phyloP scores from a whole-genome alignment of 2,329 filamentous ascomycete species.

The Cytospora paraplurivora region DNA sequence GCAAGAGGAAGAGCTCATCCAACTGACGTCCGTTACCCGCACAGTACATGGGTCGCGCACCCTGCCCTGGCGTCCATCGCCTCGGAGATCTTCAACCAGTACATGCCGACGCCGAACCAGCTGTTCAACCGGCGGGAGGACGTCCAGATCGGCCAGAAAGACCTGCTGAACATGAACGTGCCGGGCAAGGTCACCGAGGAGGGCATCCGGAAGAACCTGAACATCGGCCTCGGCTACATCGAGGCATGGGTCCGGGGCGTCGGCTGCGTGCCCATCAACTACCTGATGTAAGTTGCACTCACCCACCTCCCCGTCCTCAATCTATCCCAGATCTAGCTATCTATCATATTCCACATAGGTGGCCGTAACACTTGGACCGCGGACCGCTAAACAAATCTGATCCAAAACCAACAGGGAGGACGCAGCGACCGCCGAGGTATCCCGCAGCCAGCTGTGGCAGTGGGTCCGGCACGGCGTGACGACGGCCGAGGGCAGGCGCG shows the following conservation, averaged over 20 bases:
- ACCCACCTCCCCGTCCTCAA: not conserved
- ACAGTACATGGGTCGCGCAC: conserved; percentile 89
- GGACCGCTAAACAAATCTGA: not conserved
- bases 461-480: conserved; percentile 77
- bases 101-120: conserved; percentile 99
- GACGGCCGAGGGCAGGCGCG: conserved; percentile 84
- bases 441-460: conserved; percentile 93
- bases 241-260: conserved; percentile 95
- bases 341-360: not conserved
- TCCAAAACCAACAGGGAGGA: conserved; percentile 67
- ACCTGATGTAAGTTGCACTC: conserved; percentile 68
- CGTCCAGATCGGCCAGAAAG: conserved; percentile 80
- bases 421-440: conserved; percentile 94
- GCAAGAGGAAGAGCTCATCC: too few relatives aligned
- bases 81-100: conserved; percentile 90
- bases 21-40: not conserved
- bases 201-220: conserved; percentile 95
- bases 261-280: conserved; percentile 97
- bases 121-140: conserved; percentile 89
- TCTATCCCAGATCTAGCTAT: not conserved
- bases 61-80: conserved; percentile 88
- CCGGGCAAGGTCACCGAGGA: conserved; percentile 89
- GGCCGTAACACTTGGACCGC: not conserved
- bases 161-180: conserved; percentile 97
- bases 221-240: conserved; percentile 97